Conservation (phyloP, 495 filamentous ascomycete species). For the Talaromyces ruber region DNA sequence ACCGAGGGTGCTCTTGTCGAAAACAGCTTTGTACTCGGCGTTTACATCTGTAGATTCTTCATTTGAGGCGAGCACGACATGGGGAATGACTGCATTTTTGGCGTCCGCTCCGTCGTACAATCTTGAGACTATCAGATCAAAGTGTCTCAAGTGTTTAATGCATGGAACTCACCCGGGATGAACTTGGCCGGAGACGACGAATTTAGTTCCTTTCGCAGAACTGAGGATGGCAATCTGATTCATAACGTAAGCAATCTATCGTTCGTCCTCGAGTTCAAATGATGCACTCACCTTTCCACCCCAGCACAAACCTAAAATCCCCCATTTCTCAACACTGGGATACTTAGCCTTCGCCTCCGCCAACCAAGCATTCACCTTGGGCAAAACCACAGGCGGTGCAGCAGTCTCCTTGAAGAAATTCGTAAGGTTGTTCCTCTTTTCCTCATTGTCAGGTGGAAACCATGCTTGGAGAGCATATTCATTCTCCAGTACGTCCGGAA, state of each 20-base stretch:
- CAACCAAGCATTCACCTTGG: slow-evolving; percentile 16
- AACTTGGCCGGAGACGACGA: slow-evolving; percentile 39
- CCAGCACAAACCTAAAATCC: slow-evolving; percentile 40
- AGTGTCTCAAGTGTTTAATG: not conserved
- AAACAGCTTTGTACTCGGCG: slow-evolving; percentile 25
- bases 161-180: slow-evolving; percentile 35
- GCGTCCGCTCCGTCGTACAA: slow-evolving; percentile 34
- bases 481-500: slow-evolving; percentile 42
- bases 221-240: slow-evolving; percentile 31
- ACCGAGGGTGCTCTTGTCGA: slow-evolving; percentile 26
- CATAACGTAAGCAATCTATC: not conserved
- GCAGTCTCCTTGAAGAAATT: slow-evolving; percentile 21
- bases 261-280: not conserved
- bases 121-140: slow-evolving; percentile 12
- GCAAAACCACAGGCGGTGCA: slow-evolving; percentile 1
- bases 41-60: slow-evolving; percentile 40
- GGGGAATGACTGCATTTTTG: slow-evolving; percentile 37
- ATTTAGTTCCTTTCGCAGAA: slow-evolving; percentile 29
- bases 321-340: slow-evolving; percentile 29
- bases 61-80: slow-evolving; percentile 44
- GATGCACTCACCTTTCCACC: slow-evolving; percentile 30
- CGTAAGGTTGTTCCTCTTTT: slow-evolving; percentile 27
- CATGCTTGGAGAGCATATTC: slow-evolving; percentile 17
- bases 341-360: slow-evolving; percentile 18
- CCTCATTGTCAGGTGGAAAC: slow-evolving; percentile 32